Base-by-base conservation (phyloP, 2,329 filamentous ascomycete species). In the Xylaria sp. region DNA sequence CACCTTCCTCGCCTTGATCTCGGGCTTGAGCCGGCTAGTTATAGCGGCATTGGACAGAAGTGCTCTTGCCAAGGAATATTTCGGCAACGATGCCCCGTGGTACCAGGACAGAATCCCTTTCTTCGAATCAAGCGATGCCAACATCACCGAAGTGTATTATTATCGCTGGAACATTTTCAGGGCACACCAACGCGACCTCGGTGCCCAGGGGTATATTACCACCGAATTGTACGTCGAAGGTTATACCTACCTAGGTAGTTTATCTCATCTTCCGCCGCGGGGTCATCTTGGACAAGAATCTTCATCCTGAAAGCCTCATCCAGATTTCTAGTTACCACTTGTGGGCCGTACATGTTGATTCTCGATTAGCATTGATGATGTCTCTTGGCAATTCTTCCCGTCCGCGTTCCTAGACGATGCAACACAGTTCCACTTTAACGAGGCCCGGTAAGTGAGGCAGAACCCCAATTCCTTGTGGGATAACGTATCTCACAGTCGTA, bases 111-210 rank as follows among this genome's bases (percentile, higher is more conserved):
- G 67, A 20, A 69, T 69, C 12, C 67, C 67, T n/a, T 69, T 69
- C 60, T 64, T 69, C 44, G 67, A 69, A 52, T 23, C 56, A 18
- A 69, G 67, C 39, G 64, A 69, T 20, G 18, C 41, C 18, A 56
- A 54, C 18, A 66, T 69, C 31, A 67, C 60, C 7, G 67, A 69
- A 23, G 67, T 69, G 55, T 69, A 69, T 25, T 69, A 69, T 9
- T 69, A 69, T 48, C 63, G 67, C 48, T 69, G 64, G 67, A 57
- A 69, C 20, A 60, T 69, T 6, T 69, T 69, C 44, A 55, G 67
- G 6, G 58, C 67, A 9, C 64, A 69, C n/a, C 67, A 69, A 41
- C 67, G 67, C 25, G 67, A 69, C 15, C 63, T 69, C 9, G 67
- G 67, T 1, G 54, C 64, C 3, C 54, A 69, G 18, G 67, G 67